These are phyloP conservation scores for Xeromyces bisporus DNA, from an alignment of 495 filamentous ascomycete species.

Conservation along the genomic window DNA sequence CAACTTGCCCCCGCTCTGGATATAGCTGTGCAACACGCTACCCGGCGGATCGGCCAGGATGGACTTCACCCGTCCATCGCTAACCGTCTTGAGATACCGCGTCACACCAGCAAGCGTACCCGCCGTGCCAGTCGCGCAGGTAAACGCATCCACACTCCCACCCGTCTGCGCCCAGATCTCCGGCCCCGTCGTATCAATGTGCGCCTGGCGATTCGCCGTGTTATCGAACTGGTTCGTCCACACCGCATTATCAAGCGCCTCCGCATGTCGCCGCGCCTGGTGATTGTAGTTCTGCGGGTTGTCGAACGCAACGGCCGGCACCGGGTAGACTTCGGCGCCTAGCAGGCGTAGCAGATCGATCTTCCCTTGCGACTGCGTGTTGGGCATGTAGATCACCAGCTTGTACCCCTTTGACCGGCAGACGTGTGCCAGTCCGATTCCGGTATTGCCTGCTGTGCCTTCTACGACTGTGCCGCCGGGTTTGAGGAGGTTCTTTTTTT, in stretches of 20 bases:
- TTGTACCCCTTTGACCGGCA: conserved; percentile 87
- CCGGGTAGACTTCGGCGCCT: conserved; percentile 95
- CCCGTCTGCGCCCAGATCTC: conserved; percentile 93
- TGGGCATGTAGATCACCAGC: conserved; percentile 97
- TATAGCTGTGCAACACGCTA: conserved; percentile 80
- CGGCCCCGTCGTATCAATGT: conserved; percentile 91
- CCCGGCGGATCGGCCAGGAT: conserved; percentile 91
- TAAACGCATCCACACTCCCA: conserved; percentile 83
- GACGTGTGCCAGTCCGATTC: conserved; percentile 93
- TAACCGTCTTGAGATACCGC: conserved; percentile 70
- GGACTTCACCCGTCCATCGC: conserved; percentile 65
- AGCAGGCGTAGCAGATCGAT: conserved; percentile 82
- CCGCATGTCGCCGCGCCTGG: conserved; percentile 78
- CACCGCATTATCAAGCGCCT: conserved; percentile 70
- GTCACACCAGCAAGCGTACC: conserved; percentile 86
- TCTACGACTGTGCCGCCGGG: conserved; percentile 91
- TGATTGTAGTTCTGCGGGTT: conserved; percentile 97
- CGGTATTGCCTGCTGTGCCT: conserved; percentile 93
- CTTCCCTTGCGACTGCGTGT: conserved; percentile 96
- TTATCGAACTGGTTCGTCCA: conserved; percentile 99
- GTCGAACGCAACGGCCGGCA: conserved; percentile 91
- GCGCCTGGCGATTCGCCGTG: conserved; percentile 77
- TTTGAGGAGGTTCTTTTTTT: conserved; percentile 62
- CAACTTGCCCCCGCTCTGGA: conserved; percentile 68
- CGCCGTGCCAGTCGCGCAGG: conserved; percentile 83